Conservation (phyloP, 2,329 filamentous ascomycete genomes). For the Bretziella fagacearum region DNA sequence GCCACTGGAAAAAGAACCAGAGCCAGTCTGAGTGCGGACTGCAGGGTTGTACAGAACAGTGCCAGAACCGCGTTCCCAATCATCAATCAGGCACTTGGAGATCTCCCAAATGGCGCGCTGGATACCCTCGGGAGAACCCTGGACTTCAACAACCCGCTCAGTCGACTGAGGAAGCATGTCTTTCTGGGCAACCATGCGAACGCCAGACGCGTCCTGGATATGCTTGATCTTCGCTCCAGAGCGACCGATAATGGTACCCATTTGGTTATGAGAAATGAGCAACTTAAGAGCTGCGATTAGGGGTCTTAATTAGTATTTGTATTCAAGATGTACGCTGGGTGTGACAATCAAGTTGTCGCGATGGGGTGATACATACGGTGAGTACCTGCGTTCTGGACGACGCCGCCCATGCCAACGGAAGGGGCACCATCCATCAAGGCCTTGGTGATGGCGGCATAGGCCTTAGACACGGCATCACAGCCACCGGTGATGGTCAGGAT, state of each 20-base stretch:
- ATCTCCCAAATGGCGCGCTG: slow-evolving; percentile 97
- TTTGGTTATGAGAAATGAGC: slow-evolving; percentile 98
- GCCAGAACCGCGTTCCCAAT: slow-evolving; percentile 92
- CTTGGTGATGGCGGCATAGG: slow-evolving; percentile 84
- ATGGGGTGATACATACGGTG: slow-evolving; percentile 62
- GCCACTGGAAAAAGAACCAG: slow-evolving; percentile 23
- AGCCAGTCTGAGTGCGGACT: slow-evolving; percentile 55
- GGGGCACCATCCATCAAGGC: slow-evolving; percentile 85
- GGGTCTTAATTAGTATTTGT: no score
- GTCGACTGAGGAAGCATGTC: slow-evolving; percentile 99
- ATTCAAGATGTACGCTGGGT: no score
- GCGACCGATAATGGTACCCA: slow-evolving; percentile 97
- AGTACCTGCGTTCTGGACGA: slow-evolving; percentile 73
- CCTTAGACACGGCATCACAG: slow-evolving; percentile 74
- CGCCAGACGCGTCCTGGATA: slow-evolving; percentile 90
- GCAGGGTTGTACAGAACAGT: slow-evolving; percentile 96
- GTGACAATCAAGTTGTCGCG: not conserved
- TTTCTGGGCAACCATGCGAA: slow-evolving; percentile 98
- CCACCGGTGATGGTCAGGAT: slow-evolving; percentile 89
- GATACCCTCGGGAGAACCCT: slow-evolving; percentile 86
- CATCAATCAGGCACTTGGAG: slow-evolving; percentile 93
- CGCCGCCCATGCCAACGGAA: slow-evolving; percentile 87
- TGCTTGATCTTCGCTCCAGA: slow-evolving; percentile 98
- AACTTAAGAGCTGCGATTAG: slow-evolving; percentile 65
- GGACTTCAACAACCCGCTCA: slow-evolving; percentile 91